Base-by-base conservation (phyloP, 306 rosid genomes). In the Vigna radiata region DNA sequence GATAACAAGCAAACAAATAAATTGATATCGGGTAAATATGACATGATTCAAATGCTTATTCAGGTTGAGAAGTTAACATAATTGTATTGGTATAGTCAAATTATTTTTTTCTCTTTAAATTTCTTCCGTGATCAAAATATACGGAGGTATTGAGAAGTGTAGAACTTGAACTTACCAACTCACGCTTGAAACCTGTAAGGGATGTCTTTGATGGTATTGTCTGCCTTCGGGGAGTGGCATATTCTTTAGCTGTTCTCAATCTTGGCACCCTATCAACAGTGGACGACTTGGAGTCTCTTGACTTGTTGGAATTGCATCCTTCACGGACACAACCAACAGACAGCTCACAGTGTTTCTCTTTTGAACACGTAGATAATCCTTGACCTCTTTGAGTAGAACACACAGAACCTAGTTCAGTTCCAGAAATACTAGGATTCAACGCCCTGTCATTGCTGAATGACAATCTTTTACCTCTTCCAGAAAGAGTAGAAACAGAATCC, bases 391-490 rank as follows among this genome's bases (percentile, higher is more conserved):
- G 90, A 23, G 88, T 83, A 71, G 91, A 92, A 82, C 90, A 80
- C 71, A 80, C 14, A 59, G 88, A 89, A 79, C 86, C 91, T 65
- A 43, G 81, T 62, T 92, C 93, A 75, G 89, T 87, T 83, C 90
- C 96, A 61, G 96, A 90, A 46, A 90, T 67, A 49, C 90, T 92
- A 68, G 97, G 98, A 89, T 90, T 95, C 84, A 87, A 80, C 43
- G 91, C 86, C 86, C 97, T 83, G 55, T 92, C 91, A 49, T 92
- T 89, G 88, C 87, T 87, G 67, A 88, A 86, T 10, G 93, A 89
- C 79, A 77, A 83, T 39, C 87, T 80, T 79, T 81, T 95, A 37
- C 82, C 90, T 77, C 85, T 79, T 66, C 70, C 77, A 67, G 75
- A 86, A 29, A 70, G 33, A 46, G 86, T 72, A 66, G 68, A 77